These are phyloP conservation scores for Volutella citrinella DNA, from an alignment of 2,329 filamentous ascomycete species.

Conservation along the genomic window DNA sequence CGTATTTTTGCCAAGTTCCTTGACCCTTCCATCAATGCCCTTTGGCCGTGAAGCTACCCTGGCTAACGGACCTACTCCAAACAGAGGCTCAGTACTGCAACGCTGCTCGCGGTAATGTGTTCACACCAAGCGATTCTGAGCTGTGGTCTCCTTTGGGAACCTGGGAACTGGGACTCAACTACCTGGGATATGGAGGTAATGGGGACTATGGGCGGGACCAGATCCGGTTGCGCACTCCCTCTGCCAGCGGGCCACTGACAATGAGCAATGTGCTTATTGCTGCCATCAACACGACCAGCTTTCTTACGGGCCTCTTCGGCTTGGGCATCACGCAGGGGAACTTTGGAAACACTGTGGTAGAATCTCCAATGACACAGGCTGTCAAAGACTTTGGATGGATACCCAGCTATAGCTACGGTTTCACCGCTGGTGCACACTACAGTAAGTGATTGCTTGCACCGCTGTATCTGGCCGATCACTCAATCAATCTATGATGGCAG, in stretches of 20 bases:
- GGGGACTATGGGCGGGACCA: constrained; percentile 62
- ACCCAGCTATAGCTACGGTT: constrained; percentile 71
- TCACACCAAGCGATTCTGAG: constrained; percentile 49
- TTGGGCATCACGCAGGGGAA: constrained; percentile 53
- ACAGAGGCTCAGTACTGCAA: constrained; percentile 51
- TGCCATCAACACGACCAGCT: constrained; percentile 53
- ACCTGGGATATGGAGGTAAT: constrained; percentile 58
- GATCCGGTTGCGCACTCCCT: constrained; percentile 38
- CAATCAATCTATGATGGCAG: no score
- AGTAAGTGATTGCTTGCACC: no score
- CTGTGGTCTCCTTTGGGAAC: constrained; percentile 58
- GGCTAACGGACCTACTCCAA: no score
- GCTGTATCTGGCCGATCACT: no score
- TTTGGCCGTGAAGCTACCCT: no score
- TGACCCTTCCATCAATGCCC: no score
- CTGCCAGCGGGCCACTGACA: constrained; percentile 34
- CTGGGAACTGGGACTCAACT: constrained; percentile 58
- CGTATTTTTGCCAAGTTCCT: no score
- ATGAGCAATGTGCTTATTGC: constrained; percentile 48
- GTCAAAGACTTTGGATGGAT: constrained; percentile 59
- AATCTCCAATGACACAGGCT: constrained; percentile 53
- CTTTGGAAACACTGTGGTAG: constrained; percentile 47
- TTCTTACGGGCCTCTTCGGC: constrained; percentile 54
- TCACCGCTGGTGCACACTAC: constrained; percentile 73
- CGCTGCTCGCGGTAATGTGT: constrained; percentile 56